Evolutionary conservation across 805 yeast species (phyloP).

Genomic region (Maudiozyma turicensis): DNA sequence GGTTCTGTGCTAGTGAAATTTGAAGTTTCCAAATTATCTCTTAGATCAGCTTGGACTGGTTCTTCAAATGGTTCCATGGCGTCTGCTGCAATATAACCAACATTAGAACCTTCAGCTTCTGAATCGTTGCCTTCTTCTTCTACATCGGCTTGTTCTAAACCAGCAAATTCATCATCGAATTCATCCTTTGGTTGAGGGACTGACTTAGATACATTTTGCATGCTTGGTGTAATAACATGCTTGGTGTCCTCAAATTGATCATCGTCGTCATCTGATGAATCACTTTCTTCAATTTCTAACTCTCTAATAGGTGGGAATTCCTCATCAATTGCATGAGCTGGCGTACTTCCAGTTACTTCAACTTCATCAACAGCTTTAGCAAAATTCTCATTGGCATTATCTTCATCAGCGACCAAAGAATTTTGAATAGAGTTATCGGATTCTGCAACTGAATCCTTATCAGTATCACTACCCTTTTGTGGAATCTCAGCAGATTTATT

Average conservation of each 20-base stretch:
- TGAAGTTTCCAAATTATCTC: constrained; percentile 18
- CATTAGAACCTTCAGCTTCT: background rate
- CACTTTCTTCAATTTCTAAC: constrained; percentile 43
- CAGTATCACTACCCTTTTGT: background rate
- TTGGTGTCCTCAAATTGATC: constrained; percentile 19
- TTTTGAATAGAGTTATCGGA: constrained; percentile 11
- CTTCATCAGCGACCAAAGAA: constrained; percentile 15
- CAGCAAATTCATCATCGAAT: constrained; percentile 38
- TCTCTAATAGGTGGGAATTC: constrained; percentile 60
- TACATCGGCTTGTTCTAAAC: constrained; percentile 36
- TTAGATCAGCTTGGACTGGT: constrained; percentile 19
- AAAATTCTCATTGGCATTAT: constrained; percentile 6
- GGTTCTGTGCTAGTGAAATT: constrained; percentile 14
- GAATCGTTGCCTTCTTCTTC: constrained; percentile 26
- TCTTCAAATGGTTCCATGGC: constrained; percentile 21
- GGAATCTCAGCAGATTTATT: background rate
- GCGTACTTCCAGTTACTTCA: constrained; percentile 5
- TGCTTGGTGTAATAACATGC: constrained; percentile 5
- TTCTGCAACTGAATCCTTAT: constrained; percentile 1
- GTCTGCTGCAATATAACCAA: background rate
- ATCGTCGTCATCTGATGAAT: constrained; percentile 37
- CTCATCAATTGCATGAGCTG: constrained; percentile 22
- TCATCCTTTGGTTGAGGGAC: constrained; percentile 13
- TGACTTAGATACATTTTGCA: constrained; percentile 3
- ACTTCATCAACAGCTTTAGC: constrained; percentile 7